Percentiles rank a stretch among this genome's conserved stretches.
Evolutionary conservation across 2,329 filamentous ascomycete genomes (phyloP).

Genomic region (Neofusicoccum parvum): DNA sequence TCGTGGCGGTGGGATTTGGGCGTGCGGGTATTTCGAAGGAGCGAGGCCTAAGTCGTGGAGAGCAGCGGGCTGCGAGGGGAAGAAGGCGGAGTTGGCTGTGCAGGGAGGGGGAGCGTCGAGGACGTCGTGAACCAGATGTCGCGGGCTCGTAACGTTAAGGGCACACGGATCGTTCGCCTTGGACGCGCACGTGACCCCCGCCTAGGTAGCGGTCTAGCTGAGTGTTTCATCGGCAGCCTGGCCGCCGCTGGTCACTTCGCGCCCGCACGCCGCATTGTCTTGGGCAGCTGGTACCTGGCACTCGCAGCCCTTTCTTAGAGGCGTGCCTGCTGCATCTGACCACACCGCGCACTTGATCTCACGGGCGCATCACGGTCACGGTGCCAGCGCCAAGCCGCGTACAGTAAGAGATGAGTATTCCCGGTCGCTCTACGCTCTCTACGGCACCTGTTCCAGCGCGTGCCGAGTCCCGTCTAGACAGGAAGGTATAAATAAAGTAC

Average conservation of each 20-base stretch:
- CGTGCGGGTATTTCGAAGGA: slow-evolving; percentile 3
- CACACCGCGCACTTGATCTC: slow-evolving; percentile 1
- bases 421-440: slow-evolving; percentile 3
- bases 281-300: background rate
- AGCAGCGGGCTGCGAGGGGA: slow-evolving; percentile 15
- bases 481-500: slow-evolving; percentile 14
- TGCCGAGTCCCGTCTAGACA: slow-evolving; percentile 6
- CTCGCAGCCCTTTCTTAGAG: background rate
- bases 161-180: slow-evolving; percentile 5
- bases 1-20: slow-evolving; percentile 52
- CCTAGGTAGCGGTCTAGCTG: too few species aligned
- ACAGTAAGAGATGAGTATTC: background rate
- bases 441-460: background rate
- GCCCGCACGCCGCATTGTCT: slow-evolving; percentile 5
- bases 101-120: slow-evolving; percentile 14
- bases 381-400: background rate
- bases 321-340: slow-evolving; percentile 9
- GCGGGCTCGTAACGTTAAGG: slow-evolving; percentile 24
- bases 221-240: background rate
- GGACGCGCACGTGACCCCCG: slow-evolving; percentile 3
- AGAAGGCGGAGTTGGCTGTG: slow-evolving; percentile 23
- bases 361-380: background rate
- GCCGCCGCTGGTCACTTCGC: background rate
- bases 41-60: slow-evolving; percentile 3
- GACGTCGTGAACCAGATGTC: slow-evolving; percentile 25